phyloP scores from a whole-genome alignment of 352 stramenopile genomes.

The Pythium plurisporium region DNA sequence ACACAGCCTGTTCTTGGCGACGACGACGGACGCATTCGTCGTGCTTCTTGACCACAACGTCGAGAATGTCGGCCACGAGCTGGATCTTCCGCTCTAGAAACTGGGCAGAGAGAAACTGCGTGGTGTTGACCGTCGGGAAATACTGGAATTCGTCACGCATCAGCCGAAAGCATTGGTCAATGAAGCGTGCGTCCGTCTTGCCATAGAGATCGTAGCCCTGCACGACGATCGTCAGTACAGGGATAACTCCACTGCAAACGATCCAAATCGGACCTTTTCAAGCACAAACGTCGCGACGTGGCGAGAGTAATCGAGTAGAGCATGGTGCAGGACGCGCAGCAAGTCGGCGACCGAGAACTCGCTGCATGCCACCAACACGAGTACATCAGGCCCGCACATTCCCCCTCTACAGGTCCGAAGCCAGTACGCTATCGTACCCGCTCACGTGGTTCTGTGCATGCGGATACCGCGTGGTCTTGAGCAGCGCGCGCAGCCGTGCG shows the following conservation, averaged over 20 bases:
- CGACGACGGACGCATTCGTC: slow-evolving; percentile 35
- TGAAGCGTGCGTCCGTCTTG: slow-evolving; percentile 74
- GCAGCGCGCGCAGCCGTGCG: slow-evolving; percentile 52
- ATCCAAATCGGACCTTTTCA: slow-evolving; percentile 21
- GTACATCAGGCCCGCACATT: neutral
- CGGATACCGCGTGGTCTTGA: slow-evolving; percentile 49
- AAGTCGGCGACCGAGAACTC: slow-evolving; percentile 28
- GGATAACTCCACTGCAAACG: neutral
- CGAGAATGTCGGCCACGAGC: slow-evolving; percentile 49
- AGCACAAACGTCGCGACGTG: slow-evolving; percentile 50
- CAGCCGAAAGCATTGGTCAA: slow-evolving; percentile 68
- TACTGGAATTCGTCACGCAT: slow-evolving; percentile 69
- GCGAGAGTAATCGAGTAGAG: slow-evolving; percentile 73
- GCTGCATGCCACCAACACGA: neutral
- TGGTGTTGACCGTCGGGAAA: slow-evolving; percentile 54
- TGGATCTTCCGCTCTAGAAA: slow-evolving; percentile 57
- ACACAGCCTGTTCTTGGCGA: slow-evolving; percentile 49
- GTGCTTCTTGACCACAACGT: slow-evolving; percentile 43
- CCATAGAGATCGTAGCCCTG: slow-evolving; percentile 69
- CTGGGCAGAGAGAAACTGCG: slow-evolving; percentile 61
- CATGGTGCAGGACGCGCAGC: slow-evolving; percentile 63
- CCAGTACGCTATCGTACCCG: slow-evolving; percentile 22
- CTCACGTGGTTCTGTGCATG: slow-evolving; percentile 28
- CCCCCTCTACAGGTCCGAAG: neutral
- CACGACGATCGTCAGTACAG: neutral